Conservation (phyloP, 2,329 filamentous ascomycete species). For the Botrytis cinerea region DNA sequence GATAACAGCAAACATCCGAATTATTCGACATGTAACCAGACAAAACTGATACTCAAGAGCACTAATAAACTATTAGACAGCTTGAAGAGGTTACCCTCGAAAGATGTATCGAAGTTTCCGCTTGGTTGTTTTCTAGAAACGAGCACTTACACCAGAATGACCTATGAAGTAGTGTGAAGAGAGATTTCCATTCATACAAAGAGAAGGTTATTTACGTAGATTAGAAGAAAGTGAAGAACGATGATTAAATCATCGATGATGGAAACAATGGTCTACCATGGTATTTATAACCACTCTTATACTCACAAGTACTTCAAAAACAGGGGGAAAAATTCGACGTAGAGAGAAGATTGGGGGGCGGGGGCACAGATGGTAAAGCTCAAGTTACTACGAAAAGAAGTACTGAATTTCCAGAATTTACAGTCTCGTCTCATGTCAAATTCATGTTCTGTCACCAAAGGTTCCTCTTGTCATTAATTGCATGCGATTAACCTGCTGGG, state of each 20-base stretch:
- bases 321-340: accelerated
- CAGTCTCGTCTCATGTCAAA: too few species aligned
- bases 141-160: neutral
- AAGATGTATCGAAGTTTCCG: neutral
- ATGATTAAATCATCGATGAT: neutral
- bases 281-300: too few species aligned
- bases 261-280: neutral
- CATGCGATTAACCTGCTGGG: too few species aligned
- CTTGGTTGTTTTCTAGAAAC: neutral
- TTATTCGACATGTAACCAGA: neutral
- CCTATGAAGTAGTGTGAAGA: neutral
- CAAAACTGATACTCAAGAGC: neutral
- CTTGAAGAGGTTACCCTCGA: neutral
- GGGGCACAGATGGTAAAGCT: too few species aligned
- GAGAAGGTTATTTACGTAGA: neutral
- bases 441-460: too few species aligned
- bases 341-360: neutral
- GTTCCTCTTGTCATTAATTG: neutral
- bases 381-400: neutral
- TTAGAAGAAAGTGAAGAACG: neutral
- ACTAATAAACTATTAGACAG: neutral
- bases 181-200: neutral
- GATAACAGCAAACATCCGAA: neutral
- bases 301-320: neutral
- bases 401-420: neutral